A percentile compares a stretch with the other conserved stretches of the same genome.
phyloP scores from a whole-genome alignment of 208 protist genomes.

The Acanthamoeba lenticulata region DNA sequence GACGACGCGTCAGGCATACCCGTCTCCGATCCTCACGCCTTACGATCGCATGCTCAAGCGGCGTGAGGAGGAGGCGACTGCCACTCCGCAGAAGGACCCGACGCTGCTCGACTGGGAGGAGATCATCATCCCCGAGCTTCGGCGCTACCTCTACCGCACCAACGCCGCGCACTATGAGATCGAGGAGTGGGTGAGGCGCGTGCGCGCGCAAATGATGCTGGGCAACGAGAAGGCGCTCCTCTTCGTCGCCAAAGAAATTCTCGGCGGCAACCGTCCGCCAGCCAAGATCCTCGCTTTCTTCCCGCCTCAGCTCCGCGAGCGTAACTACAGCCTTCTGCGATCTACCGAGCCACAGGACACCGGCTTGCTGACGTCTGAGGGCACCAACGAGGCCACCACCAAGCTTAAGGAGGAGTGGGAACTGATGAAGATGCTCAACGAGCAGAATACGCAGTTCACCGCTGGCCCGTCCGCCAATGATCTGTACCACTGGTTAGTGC shows the following conservation, averaged over 20 bases:
- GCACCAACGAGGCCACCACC: not conserved
- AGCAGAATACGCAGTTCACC: not conserved
- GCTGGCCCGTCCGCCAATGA: conserved; percentile 49
- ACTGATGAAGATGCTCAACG: conserved; percentile 44
- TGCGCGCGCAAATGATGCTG: conserved; percentile 26
- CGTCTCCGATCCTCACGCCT: not conserved
- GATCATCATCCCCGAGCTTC: conserved; percentile 45
- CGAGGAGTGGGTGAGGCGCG: conserved; percentile 46
- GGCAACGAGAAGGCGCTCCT: conserved; percentile 48
- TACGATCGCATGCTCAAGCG: not conserved
- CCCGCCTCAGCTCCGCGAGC: not conserved
- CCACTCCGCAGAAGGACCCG: not conserved
- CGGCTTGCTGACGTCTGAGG: conserved; percentile 31
- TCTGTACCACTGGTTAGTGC: conserved; percentile 39
- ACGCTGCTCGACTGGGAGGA: conserved; percentile 65
- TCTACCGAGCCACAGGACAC: not conserved
- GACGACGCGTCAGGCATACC: not conserved
- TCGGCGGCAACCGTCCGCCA: conserved; percentile 16
- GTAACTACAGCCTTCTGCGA: conserved; percentile 12
- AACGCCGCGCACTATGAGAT: conserved; percentile 56
- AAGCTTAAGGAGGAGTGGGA: conserved; percentile 40
- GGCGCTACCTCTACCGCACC: not conserved
- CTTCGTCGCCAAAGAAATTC: not conserved
- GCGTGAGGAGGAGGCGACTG: not conserved
- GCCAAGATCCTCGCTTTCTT: conserved; percentile 9